A percentile compares a stretch with the other conserved stretches of the same genome.
These are phyloP conservation scores for Oidiodendron maius DNA, from an alignment of 495 filamentous ascomycete genomes.

Conservation along the genomic window DNA sequence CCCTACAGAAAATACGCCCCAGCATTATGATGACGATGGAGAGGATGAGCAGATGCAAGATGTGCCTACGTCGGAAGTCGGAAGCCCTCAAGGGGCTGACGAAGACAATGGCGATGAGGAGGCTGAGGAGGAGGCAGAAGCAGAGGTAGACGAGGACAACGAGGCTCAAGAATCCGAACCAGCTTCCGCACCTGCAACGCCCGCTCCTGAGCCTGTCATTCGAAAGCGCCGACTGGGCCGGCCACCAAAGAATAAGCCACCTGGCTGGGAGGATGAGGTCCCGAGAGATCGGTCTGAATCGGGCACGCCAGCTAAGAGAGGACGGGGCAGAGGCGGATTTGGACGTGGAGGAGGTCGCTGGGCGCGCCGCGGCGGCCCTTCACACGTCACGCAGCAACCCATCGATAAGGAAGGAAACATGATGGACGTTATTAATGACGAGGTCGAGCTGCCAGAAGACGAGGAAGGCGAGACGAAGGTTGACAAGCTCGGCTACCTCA, in stretches of 20 bases:
- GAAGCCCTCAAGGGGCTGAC: constrained; percentile 30
- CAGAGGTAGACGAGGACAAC: constrained; percentile 32
- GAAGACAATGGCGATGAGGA: constrained; percentile 31
- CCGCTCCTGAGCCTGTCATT: constrained; percentile 46
- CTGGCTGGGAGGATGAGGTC: constrained; percentile 62
- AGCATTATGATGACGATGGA: constrained; percentile 33
- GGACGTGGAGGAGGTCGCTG: constrained; percentile 66
- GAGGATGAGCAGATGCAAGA: constrained; percentile 45
- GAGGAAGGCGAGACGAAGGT: constrained; percentile 89
- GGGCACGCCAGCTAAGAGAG: constrained; percentile 52
- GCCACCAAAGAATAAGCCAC: constrained; percentile 75
- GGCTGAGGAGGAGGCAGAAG: constrained; percentile 32
- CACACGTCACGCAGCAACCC: constrained; percentile 71
- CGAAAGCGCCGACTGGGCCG: constrained; percentile 78
- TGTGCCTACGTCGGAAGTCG: constrained; percentile 16
- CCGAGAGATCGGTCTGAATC: constrained; percentile 45
- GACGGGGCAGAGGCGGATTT: constrained; percentile 62
- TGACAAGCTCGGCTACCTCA: constrained; percentile 75
- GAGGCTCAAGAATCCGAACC: constrained; percentile 32
- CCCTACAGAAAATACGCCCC: constrained; percentile 44
- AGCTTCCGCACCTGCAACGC: constrained; percentile 32
- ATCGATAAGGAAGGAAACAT: constrained; percentile 94
- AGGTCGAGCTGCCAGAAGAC: constrained; percentile 83
- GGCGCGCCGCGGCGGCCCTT: constrained; percentile 65
- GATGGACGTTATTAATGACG: constrained; percentile 86